A percentile compares a stretch with the other conserved stretches of the same genome.
Conservation (phyloP, 2,329 filamentous ascomycete genomes). For the Hysterium pulicare region DNA sequence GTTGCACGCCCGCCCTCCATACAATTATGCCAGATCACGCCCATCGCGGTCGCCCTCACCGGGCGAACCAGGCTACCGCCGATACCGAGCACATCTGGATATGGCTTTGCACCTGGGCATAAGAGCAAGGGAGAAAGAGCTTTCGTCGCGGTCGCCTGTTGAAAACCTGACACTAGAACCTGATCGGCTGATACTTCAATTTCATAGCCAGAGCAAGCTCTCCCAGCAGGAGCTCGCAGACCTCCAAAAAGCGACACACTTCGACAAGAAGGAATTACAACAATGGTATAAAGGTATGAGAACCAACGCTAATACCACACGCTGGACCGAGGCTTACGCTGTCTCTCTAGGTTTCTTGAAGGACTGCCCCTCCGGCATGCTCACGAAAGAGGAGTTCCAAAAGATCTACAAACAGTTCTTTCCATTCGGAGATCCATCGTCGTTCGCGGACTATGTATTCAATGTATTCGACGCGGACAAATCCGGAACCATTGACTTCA, state of each 20-base stretch:
- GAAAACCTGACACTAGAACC: conserved; percentile 22
- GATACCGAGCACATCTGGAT: conserved; percentile 21
- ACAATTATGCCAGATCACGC: conserved; percentile 32
- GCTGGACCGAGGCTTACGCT: no score
- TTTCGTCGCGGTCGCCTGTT: conserved; percentile 20
- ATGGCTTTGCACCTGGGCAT: conserved; percentile 26
- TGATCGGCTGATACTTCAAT: conserved; percentile 31
- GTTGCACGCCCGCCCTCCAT: conserved; percentile 17
- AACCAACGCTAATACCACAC: no score
- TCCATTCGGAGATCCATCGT: conserved; percentile 94
- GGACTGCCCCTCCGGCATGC: conserved; percentile 94
- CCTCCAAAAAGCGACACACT: conserved; percentile 94
- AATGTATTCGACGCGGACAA: conserved; percentile 98
- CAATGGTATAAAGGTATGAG: conserved; percentile 98
- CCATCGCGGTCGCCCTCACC: conserved; percentile 18
- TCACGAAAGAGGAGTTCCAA: conserved; percentile 98
- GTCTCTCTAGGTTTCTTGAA: conserved; percentile 95
- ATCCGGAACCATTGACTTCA: conserved; percentile 97
- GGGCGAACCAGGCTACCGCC: conserved; percentile 21
- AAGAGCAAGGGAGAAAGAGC: conserved; percentile 19
- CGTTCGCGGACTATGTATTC: conserved; percentile 98
- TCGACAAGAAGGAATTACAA: conserved; percentile 99
- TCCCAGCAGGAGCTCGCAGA: conserved; percentile 93
- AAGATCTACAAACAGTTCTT: conserved; percentile 99
- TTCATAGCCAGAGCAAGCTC: conserved; percentile 88